Evolutionary conservation across 768 basidiomycete species (phyloP).

Genomic region (Lenzites betulinus): DNA sequence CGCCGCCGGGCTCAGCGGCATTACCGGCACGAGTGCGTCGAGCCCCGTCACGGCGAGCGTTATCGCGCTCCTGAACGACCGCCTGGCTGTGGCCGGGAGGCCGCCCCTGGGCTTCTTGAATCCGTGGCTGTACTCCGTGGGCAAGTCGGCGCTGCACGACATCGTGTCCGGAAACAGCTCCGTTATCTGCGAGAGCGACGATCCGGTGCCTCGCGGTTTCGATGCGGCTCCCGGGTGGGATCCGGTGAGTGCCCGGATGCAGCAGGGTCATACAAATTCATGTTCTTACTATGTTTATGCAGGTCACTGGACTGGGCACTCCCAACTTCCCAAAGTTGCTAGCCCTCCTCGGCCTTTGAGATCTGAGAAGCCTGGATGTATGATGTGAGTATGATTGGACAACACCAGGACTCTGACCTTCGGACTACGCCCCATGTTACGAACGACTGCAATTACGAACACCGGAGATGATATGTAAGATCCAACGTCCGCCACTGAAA

Average conservation of each 20-base stretch:
- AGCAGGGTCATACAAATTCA: no score
- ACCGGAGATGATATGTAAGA: no score
- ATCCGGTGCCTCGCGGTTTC: constrained; percentile 34
- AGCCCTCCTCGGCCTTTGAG: background rate
- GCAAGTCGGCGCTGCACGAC: constrained; percentile 28
- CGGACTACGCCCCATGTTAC: background rate
- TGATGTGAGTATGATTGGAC: no score
- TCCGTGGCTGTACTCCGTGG: constrained; percentile 34
- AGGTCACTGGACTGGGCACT: constrained; percentile 37
- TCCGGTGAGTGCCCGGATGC: constrained; percentile 26
- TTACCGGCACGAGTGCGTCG: constrained; percentile 61
- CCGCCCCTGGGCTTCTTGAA: constrained; percentile 40
- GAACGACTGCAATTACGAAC: background rate
- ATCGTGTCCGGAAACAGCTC: constrained; percentile 23
- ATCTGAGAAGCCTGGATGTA: no score
- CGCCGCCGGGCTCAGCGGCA: constrained; percentile 29
- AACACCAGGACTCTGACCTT: background rate
- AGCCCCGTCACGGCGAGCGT: constrained; percentile 65
- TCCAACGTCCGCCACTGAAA: background rate
- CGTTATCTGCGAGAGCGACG: constrained; percentile 25
- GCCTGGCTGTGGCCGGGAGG: constrained; percentile 27
- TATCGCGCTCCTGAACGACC: constrained; percentile 54
- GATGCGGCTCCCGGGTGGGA: constrained; percentile 36
- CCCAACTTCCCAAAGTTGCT: constrained; percentile 15
- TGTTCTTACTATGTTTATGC: background rate